phyloP scores from a whole-genome alignment of 331 rosid genomes.

The Dryas integrifolia region DNA sequence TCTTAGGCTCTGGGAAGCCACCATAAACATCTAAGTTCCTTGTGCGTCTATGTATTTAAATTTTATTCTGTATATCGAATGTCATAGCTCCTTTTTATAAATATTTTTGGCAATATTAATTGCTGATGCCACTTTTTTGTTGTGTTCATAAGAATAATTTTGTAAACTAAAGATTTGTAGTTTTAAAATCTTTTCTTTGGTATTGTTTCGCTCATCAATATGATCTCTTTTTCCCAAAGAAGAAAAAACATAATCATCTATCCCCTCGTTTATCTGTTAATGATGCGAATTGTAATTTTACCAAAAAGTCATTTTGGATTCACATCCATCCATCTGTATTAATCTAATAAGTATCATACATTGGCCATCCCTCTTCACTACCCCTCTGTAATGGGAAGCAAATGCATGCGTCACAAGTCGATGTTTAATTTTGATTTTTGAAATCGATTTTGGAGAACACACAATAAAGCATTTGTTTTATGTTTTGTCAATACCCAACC shows the following conservation, averaged over 20 bases:
- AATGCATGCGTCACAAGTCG: not conserved
- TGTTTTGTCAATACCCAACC: constrained; percentile 10
- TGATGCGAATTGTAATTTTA: not conserved
- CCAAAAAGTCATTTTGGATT: not conserved
- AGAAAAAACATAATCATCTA: no score
- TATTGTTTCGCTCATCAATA: no score
- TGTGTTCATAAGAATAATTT: no score
- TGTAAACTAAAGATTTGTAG: no score
- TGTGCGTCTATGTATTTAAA: constrained; percentile 9
- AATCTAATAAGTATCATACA: not conserved
- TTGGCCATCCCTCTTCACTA: not conserved
- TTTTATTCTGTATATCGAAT: not conserved
- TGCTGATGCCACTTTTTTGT: not conserved
- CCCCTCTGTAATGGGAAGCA: not conserved
- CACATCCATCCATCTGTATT: not conserved
- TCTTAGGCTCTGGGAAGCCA: constrained; percentile 97
- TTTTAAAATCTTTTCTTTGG: no score
- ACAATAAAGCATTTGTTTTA: not conserved
- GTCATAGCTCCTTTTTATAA: not conserved
- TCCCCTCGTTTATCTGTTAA: not conserved
- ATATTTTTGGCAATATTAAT: not conserved
- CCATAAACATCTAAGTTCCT: constrained; percentile 64
- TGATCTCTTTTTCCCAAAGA: no score
- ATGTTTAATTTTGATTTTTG: not conserved
- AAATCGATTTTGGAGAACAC: not conserved